Base-by-base conservation (phyloP, 306 rosid genomes). In the Pterocarpus macrocarpus region DNA sequence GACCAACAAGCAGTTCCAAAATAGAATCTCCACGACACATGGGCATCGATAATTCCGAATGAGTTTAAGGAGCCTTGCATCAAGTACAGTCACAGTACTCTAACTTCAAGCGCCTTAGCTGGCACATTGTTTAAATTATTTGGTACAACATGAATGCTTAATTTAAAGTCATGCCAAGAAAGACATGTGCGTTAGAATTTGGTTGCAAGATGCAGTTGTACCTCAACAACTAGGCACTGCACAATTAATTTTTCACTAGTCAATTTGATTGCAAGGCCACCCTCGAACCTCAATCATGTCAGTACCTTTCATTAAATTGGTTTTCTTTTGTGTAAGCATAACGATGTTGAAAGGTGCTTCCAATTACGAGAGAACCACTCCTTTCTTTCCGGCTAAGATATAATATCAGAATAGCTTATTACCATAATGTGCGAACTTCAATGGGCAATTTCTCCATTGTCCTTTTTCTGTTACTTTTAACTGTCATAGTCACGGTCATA, bases 191-290 rank as follows among this genome's bases (percentile, higher is more conserved):
- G 57, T 12, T 11, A 82, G 38, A 71, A 65, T 85, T 82, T 68
- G 50, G 84, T 80, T 80, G 76, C 17, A 39, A 81, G 90, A 38
- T 43, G 17, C 75, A 83, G 22, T 17, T 69, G 89, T 64, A 57
- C 85, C 88, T 84, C 87, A 88, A 82, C 88, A 70, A 78, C 90
- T 80, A 5, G 81, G 89, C 89, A 75, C 82, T 77, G 41, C 50
- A 75, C 78, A 81, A 59, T 76, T 34, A 55, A 49, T 14, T 69
- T 69, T 77, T 62, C 73, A 53, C 38, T 14, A 12, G 39, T 70
- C 38, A 53, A 65, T 64, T 75, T 69, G 69, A 45, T 79, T 87
- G 69, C 59, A 35, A 74, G 77, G n/a, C 63, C 80, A 45, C 30
- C 56, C 81, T 70, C 33, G 10, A 68, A 38, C 62, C 32, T 47